A percentile compares a stretch with the other conserved stretches of the same genome.
Conservation (phyloP, 2,329 filamentous ascomycete species). For the Keithomyces neogunnii region DNA sequence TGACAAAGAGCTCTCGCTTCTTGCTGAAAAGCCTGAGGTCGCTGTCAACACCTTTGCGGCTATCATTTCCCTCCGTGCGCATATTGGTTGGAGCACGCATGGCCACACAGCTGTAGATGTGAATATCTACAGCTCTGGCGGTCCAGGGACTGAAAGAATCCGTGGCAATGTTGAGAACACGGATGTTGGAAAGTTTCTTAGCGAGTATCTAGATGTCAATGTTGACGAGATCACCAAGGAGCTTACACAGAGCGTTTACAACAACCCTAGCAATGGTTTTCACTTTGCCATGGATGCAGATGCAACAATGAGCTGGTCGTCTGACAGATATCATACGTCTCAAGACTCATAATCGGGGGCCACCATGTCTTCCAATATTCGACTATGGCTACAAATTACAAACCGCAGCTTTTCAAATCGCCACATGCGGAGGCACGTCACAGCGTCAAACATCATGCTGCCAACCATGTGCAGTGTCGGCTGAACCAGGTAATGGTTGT, state of each 20-base stretch:
- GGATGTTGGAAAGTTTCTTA: conserved; percentile 76
- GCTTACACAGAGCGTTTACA: conserved; percentile 47
- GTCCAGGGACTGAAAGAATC: conserved; percentile 54
- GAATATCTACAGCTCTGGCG: conserved; percentile 82
- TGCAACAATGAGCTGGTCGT: not conserved
- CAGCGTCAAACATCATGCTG: too few relatives aligned
- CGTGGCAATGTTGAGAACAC: conserved; percentile 92
- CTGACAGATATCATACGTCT: conserved; percentile 2
- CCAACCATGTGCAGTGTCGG: too few relatives aligned
- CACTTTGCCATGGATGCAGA: not conserved
- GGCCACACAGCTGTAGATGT: conserved; percentile 92
- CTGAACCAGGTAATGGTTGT: too few relatives aligned
- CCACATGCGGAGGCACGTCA: too few relatives aligned
- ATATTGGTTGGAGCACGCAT: conserved; percentile 90
- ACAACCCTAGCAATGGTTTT: conserved; percentile 6
- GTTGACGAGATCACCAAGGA: conserved; percentile 70
- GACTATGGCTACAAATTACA: not conserved
- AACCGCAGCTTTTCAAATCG: too few relatives aligned
- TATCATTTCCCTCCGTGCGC: conserved; percentile 79
- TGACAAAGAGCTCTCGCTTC: conserved; percentile 58
- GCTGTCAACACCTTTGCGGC: conserved; percentile 60
- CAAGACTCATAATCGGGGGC: not conserved
- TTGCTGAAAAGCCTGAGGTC: conserved; percentile 50
- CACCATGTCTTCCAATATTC: not conserved
- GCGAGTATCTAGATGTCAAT: conserved; percentile 71